phyloP scores from a whole-genome alignment of 1,284 basidiomycete genomes.

The Malassezia sympodialis region DNA sequence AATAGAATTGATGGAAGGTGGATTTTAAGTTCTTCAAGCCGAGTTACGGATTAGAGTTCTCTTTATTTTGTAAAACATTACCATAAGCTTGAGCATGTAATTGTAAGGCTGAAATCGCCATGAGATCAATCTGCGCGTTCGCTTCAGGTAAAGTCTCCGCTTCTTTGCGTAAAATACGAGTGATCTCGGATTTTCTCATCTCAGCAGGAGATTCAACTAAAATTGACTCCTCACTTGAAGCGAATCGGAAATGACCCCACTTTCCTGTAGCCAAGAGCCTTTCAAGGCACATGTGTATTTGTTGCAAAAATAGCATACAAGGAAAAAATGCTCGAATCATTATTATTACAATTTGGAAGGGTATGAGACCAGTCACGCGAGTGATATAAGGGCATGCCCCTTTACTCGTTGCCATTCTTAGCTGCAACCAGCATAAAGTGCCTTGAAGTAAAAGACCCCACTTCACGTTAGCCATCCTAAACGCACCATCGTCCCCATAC shows the following conservation, averaged over 20 bases:
- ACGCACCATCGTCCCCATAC: conserved; percentile 1
- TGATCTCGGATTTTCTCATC: background rate
- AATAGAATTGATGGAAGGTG: conserved; percentile 23
- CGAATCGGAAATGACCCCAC: background rate
- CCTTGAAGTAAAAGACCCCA: conserved; percentile 10
- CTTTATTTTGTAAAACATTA: background rate
- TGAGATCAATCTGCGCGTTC: conserved; percentile 2
- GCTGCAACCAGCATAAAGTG: background rate
- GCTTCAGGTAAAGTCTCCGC: conserved; percentile 10
- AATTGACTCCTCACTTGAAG: background rate
- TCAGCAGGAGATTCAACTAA: background rate
- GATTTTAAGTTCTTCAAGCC: conserved; percentile 13
- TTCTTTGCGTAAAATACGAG: conserved; percentile 1
- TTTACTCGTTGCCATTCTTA: background rate
- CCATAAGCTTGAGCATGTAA: background rate
- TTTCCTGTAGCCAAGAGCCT: background rate
- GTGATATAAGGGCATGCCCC: background rate
- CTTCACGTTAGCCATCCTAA: background rate
- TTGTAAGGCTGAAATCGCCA: background rate
- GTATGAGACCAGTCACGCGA: background rate
- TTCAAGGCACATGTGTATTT: background rate
- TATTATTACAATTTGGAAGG: background rate
- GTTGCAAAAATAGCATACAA: conserved; percentile 1
- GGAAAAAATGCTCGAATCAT: background rate
- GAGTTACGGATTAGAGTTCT: background rate